Evolutionary conservation across 129 eudicot species (phyloP).

Genomic region (Silybum marianum): DNA sequence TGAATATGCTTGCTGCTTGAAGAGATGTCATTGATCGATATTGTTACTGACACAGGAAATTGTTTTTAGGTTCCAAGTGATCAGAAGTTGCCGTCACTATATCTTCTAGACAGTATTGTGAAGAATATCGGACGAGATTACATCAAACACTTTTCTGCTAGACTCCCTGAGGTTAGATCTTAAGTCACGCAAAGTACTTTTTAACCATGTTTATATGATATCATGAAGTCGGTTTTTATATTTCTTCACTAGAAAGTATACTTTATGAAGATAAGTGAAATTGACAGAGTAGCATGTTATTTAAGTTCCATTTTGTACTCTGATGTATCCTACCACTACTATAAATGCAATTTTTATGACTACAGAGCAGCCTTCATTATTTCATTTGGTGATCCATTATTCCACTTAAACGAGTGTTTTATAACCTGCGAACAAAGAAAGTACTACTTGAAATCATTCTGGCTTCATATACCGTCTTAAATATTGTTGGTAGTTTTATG

Average conservation of each 20-base stretch:
- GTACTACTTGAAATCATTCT: not conserved
- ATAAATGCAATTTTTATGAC: not conserved
- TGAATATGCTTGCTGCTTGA: not conserved
- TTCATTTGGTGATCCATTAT: not conserved
- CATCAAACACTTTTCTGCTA: constrained; percentile 78
- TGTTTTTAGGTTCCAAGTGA: constrained; percentile 87
- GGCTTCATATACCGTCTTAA: not conserved
- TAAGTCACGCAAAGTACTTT: not conserved
- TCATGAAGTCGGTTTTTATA: not conserved
- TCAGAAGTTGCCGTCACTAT: constrained; percentile 92
- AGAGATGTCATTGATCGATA: not conserved
- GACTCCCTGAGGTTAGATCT: constrained; percentile 88
- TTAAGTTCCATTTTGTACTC: not conserved
- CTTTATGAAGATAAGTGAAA: not conserved
- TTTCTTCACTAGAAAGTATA: not conserved
- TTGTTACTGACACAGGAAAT: constrained; percentile 30
- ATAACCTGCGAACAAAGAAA: not conserved
- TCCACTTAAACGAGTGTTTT: not conserved
- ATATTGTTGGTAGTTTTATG: not conserved
- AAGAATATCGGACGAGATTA: constrained; percentile 95
- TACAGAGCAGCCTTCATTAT: constrained; percentile 6
- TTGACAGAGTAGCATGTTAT: not conserved
- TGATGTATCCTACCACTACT: not conserved
- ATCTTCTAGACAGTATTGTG: constrained; percentile 96
- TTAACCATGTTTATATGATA: not conserved